phyloP scores from a whole-genome alignment of 1,139 yeast genomes.

The Saccharomyces hybrid region DNA sequence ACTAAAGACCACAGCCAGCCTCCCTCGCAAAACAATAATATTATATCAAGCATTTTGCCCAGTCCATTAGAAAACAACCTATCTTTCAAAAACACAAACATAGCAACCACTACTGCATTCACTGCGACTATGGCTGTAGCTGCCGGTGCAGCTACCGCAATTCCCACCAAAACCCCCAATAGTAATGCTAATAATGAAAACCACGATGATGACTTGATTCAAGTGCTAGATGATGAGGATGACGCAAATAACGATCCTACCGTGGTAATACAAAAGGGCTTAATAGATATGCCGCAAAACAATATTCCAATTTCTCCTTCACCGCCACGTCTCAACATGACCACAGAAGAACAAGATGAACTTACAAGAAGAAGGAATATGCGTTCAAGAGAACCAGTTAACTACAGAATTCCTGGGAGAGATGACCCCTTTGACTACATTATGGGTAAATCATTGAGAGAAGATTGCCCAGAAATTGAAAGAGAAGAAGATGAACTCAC shows the following conservation, averaged over 20 bases:
- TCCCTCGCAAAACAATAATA: conserved; percentile 1
- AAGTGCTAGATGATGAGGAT: conserved; percentile 21
- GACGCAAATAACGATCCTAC: conserved; percentile 1
- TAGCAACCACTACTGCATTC: background rate
- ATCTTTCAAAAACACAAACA: background rate
- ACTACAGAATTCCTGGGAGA: conserved; percentile 26
- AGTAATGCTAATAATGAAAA: background rate
- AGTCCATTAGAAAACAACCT: conserved; percentile 7
- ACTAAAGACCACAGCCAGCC: background rate
- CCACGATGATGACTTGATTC: conserved; percentile 11
- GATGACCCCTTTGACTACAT: conserved; percentile 28
- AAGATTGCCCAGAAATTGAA: conserved; percentile 1
- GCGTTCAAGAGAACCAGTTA: conserved; percentile 15
- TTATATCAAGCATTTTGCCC: conserved; percentile 8
- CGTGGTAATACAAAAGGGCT: background rate
- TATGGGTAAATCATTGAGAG: conserved; percentile 12
- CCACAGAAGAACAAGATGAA: conserved; percentile 4
- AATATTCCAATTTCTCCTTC: conserved; percentile 5
- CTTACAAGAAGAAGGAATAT: conserved; percentile 8
- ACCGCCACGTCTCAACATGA: conserved; percentile 9
- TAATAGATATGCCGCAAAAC: background rate
- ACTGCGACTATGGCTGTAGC: background rate
- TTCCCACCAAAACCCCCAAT: background rate
- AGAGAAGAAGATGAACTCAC: conserved; percentile 17
- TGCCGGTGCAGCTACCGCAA: background rate